Percentiles rank a stretch among this genome's conserved stretches.
Evolutionary conservation across 2,329 filamentous ascomycete species (phyloP).

Genomic region (Alternaria consortialis): DNA sequence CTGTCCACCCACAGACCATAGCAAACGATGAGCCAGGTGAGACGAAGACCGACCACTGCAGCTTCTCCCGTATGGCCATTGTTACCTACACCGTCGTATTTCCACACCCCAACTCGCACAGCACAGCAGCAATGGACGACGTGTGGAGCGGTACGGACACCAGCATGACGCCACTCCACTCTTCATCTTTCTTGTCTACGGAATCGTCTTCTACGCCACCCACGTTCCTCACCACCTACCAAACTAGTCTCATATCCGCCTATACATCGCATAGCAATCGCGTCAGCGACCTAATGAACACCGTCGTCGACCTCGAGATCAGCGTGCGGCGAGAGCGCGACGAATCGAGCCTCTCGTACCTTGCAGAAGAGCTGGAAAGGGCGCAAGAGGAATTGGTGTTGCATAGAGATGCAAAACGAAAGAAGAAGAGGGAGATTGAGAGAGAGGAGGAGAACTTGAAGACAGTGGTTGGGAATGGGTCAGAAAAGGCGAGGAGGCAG

Average conservation of each 20-base stretch:
- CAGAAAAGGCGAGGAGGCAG: slow-evolving; percentile 3
- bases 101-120: background rate
- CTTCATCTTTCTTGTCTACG: background rate
- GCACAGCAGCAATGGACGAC: background rate
- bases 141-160: background rate
- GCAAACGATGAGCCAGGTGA: background rate
- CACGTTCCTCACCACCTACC: background rate
- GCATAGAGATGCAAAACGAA: background rate
- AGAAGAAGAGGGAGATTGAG: background rate
- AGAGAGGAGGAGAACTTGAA: slow-evolving; percentile 3
- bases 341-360: background rate
- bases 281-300: slow-evolving; percentile 7
- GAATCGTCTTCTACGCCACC: background rate
- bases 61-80: background rate
- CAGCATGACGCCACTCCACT: background rate
- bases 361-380: background rate
- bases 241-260: background rate
- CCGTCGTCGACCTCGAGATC: slow-evolving; percentile 1
- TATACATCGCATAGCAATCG: background rate
- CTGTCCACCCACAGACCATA: background rate
- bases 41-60: background rate
- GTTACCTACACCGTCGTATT: background rate
- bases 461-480: background rate
- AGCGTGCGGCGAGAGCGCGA: slow-evolving; percentile 9
- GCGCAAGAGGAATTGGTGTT: background rate